Base-by-base conservation (phyloP, 2,329 filamentous ascomycete genomes). In the Hypoxylon sp. region DNA sequence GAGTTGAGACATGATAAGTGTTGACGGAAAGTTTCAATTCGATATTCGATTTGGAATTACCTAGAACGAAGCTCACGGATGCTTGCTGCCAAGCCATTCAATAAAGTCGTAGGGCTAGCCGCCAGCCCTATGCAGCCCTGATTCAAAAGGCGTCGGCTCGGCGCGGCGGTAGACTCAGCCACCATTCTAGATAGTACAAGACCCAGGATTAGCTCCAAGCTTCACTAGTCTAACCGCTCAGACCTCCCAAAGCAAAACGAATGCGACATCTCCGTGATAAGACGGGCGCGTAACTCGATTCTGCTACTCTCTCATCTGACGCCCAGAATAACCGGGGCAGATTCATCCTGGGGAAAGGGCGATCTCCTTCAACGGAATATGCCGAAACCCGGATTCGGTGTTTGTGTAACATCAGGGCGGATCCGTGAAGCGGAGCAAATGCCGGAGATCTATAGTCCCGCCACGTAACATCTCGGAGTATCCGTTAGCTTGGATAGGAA, bases 111-210 rank as follows among this genome's bases (percentile, higher is more conserved):
- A 69, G 53, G 66, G 66, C 66, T 68, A 63, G 55, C 46, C 51
- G 50, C 65, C 61, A 70, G 67, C 67, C 67, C 67, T 70, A 70
- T 45, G 59, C 59, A 68, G 59, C 59, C 61, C 41, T 65, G 53
- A 57, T 16, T 51, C 29, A 16, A 46, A 21, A 53, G 9, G 41
- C 25, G 45, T 55, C 57, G 39, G 58, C 46, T 65, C 46, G 55
- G 61, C 65, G 47, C 45, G 25, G 46, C 54, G 54, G 57, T 46
- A 55, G 16, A 29, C 25, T 50, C 43, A 64, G 61, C 48, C 53
- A 59, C 60, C 12, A 7, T 56, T 37, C 19, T 41, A 45, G 55
- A 19, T 14, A 48, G 14, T 21, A 29, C 46, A 34, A 47, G 23
- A n/a, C 30, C 6, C 19, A 7, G 55, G 41, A 59, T n/a, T n/a